phyloP scores from a whole-genome alignment of 1,139 yeast genomes.

The Geotrichum aggregatum region DNA sequence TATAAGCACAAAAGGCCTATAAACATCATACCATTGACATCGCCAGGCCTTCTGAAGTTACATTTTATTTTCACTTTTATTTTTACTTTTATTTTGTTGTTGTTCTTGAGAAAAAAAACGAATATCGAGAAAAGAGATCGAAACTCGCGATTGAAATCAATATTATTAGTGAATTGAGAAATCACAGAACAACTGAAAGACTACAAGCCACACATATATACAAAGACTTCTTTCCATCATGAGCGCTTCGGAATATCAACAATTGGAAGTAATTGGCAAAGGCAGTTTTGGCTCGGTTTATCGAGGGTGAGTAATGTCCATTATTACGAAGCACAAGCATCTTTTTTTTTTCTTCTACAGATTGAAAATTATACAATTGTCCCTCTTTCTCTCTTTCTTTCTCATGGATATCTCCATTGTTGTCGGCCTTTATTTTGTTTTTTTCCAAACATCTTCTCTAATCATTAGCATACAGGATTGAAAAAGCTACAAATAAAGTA shows the following conservation, averaged over 20 bases:
- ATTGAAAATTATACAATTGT: not conserved
- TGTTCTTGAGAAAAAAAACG: too few species aligned
- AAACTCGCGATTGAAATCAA: too few species aligned
- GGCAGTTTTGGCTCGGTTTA: slow-evolving; percentile 97
- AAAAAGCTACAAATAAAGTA: slow-evolving; percentile 36
- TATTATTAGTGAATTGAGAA: too few species aligned
- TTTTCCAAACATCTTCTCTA: slow-evolving; percentile 4
- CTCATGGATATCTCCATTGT: not conserved
- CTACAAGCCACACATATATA: too few species aligned
- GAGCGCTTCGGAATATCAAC: slow-evolving; percentile 16
- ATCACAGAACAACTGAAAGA: too few species aligned
- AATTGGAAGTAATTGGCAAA: slow-evolving; percentile 77
- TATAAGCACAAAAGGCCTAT: too few species aligned
- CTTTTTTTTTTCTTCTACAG: too few species aligned
- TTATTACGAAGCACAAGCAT: not conserved
- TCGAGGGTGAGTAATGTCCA: slow-evolving; percentile 22
- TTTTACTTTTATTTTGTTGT: too few species aligned
- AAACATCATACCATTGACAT: too few species aligned
- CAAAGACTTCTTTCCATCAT: not conserved
- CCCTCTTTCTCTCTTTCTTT: not conserved
- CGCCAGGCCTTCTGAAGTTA: too few species aligned
- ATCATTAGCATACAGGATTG: slow-evolving; percentile 27
- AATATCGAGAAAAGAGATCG: too few species aligned
- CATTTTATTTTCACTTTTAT: too few species aligned
- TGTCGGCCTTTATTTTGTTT: slow-evolving; percentile 5